Conservation (phyloP, 1,284 basidiomycete species). For the Ceratorhiza oryzae-sativae region DNA sequence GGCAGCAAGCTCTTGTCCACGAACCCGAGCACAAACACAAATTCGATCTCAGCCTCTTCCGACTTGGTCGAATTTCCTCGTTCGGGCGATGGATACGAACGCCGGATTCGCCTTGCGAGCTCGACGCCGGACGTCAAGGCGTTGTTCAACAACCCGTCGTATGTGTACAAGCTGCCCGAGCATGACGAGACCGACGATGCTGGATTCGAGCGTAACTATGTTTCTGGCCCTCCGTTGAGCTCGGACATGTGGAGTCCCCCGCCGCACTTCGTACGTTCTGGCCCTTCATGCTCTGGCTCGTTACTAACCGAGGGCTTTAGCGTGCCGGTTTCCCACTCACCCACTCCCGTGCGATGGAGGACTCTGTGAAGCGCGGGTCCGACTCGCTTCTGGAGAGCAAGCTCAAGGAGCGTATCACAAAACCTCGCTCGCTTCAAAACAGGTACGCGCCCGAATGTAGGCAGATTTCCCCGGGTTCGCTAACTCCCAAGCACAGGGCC, state of each 20-base stretch:
- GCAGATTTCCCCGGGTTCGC: slow-evolving; percentile 44
- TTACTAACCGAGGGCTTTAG: slow-evolving; percentile 49
- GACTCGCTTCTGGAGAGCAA: slow-evolving; percentile 89
- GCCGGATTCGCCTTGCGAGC: slow-evolving; percentile 80
- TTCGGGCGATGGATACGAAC: slow-evolving; percentile 72
- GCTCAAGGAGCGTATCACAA: slow-evolving; percentile 75
- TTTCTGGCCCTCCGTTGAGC: slow-evolving; percentile 27
- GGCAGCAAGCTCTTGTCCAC: slow-evolving; percentile 92
- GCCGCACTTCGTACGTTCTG: slow-evolving; percentile 18
- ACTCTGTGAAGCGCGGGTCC: slow-evolving; percentile 81
- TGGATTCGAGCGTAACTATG: slow-evolving; percentile 50
- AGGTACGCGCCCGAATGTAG: slow-evolving; percentile 33
- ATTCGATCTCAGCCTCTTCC: slow-evolving; percentile 27
- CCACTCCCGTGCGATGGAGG: slow-evolving; percentile 71
- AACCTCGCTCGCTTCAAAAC: slow-evolving; percentile 77
- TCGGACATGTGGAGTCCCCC: slow-evolving; percentile 37
- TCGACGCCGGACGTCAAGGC: slow-evolving; percentile 96
- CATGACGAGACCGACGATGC: slow-evolving; percentile 59
- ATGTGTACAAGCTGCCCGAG: slow-evolving; percentile 77
- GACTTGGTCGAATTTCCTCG: slow-evolving; percentile 49
- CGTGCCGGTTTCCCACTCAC: slow-evolving; percentile 66
- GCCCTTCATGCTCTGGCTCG: slow-evolving; percentile 4
- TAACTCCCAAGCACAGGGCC: slow-evolving; percentile 49
- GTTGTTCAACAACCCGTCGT: slow-evolving; percentile 80
- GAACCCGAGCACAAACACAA: slow-evolving; percentile 57